A percentile compares a stretch with the other conserved stretches of the same genome.
These are phyloP conservation scores for Solanum chmielewskii DNA, from an alignment of 257 asterid species.

Conservation along the genomic window DNA sequence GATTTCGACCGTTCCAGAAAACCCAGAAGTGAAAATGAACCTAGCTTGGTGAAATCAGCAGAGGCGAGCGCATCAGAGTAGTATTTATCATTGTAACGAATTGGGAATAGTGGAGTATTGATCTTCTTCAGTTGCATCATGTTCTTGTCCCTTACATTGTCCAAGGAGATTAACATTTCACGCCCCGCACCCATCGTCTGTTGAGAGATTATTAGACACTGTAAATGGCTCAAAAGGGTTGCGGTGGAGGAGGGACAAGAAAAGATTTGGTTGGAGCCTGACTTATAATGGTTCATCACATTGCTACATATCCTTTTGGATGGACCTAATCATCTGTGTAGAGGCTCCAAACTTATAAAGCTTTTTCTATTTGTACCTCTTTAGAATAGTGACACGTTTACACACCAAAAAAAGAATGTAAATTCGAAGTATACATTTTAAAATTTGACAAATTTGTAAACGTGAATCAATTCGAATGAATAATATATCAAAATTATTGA, in stretches of 20 bases:
- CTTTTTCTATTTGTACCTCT: too few relatives aligned
- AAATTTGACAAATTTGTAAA: too few relatives aligned
- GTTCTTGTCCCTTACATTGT: constrained; percentile 81
- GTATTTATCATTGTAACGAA: constrained; percentile 85
- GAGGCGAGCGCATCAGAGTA: constrained; percentile 83
- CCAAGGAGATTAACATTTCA: constrained; percentile 60
- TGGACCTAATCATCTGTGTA: not conserved
- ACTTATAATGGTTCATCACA: not conserved
- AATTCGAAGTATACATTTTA: too few relatives aligned
- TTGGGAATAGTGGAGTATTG: constrained; percentile 78
- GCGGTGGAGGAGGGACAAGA: not conserved
- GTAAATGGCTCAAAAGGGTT: not conserved
- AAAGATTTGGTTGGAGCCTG: not conserved
- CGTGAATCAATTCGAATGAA: too few relatives aligned
- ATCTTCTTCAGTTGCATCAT: constrained; percentile 92
- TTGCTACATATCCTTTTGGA: not conserved
- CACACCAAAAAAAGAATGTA: too few relatives aligned
- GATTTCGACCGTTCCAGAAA: not conserved
- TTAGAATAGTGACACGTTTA: too few relatives aligned
- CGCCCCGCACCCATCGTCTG: constrained; percentile 19
- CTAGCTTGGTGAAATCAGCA: constrained; percentile 83
- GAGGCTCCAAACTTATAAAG: too few relatives aligned
- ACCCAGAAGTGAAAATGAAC: constrained; percentile 15
- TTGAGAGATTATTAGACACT: not conserved
- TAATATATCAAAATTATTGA: not conserved